Conservation (phyloP, 2,329 filamentous ascomycete species). For the Microsporum ferrugineum region DNA sequence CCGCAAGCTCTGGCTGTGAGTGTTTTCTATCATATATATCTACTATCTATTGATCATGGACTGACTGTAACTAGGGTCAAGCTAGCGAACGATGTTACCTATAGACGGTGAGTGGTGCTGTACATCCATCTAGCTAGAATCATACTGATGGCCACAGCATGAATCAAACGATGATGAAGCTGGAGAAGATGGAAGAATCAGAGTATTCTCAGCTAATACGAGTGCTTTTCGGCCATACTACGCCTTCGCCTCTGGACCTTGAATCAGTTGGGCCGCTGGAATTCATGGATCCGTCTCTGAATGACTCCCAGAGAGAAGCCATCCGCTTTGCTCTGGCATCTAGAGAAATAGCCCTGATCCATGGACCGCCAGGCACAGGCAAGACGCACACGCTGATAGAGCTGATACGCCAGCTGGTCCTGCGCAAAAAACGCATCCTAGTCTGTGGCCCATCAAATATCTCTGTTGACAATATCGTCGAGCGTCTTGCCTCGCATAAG, state of each 20-base stretch:
- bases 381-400: constrained; percentile 97
- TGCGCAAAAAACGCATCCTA: constrained; percentile 59
- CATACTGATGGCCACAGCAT: constrained; percentile 35
- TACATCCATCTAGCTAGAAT: neutral
- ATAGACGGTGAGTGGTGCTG: constrained; percentile 41
- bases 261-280: constrained; percentile 36
- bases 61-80: constrained; percentile 42
- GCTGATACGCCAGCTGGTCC: constrained; percentile 79
- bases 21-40: constrained; percentile 17
- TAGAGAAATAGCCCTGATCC: constrained; percentile 74
- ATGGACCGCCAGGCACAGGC: constrained; percentile 89
- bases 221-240: constrained; percentile 49
- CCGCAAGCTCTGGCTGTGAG: constrained; percentile 53
- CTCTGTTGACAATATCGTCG: constrained; percentile 95
- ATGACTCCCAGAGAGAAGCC: constrained; percentile 52
- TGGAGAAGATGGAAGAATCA: constrained; percentile 45
- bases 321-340: constrained; percentile 73
- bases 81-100: constrained; percentile 55
- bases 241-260: constrained; percentile 42
- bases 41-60: neutral
- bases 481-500: constrained; percentile 73
- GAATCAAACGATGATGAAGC: constrained; percentile 51
- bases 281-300: constrained; percentile 47
- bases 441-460: constrained; percentile 98
- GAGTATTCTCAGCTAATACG: constrained; percentile 49